Evolutionary conservation across 202 grass and related monocot species (phyloP), one percentile per base, ranked within the genome.

Genomic region (Schoenoplectus tabernaemontani): DNA sequence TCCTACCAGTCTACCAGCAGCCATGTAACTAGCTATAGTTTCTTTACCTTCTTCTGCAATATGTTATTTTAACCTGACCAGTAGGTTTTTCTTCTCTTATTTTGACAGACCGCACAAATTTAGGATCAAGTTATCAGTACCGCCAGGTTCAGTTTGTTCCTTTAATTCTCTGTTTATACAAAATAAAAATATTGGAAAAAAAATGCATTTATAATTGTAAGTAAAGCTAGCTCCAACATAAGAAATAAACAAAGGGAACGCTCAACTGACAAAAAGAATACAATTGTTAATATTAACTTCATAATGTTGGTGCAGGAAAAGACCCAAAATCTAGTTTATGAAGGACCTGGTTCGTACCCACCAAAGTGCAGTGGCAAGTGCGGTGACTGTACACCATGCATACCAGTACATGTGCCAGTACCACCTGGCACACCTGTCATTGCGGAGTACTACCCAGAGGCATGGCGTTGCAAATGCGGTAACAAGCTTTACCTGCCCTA

Each of bases 401-500:
- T 83, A 65, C 88, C 93, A 62, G 88, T 93, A 11, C 90, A 89
- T 76, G 83, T 97, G n/a, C 80, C 88, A 57, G 88, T 97, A 61
- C 90, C 90, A 22, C 93, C 93, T 1, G 87, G 85, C 61, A 82
- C 78, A 42, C 88, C 93, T 15, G 88, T 90, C 23, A 89, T 85
- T 79, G 61, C 85, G 5, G 93, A 93, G 81, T 97, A 97, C 83
- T 91, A 97, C 87, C 93, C 93, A 12, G 93, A 97, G 82, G 90
- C 93, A 13, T 93, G 93, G 93, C 81, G 90, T 62, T 97, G 93
- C 90, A 84, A 86, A 81, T 97, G 93, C 76, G 82, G 88, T 82
- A 86, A 86, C 87, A 87, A 84, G 10, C 88, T 97, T 50, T 97
- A 86, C 85, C 70, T 89, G 85, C 93, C 93, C 16, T 97, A 76